These are phyloP conservation scores for Plantago major DNA, from an alignment of 257 asterid species.

Conservation along the genomic window DNA sequence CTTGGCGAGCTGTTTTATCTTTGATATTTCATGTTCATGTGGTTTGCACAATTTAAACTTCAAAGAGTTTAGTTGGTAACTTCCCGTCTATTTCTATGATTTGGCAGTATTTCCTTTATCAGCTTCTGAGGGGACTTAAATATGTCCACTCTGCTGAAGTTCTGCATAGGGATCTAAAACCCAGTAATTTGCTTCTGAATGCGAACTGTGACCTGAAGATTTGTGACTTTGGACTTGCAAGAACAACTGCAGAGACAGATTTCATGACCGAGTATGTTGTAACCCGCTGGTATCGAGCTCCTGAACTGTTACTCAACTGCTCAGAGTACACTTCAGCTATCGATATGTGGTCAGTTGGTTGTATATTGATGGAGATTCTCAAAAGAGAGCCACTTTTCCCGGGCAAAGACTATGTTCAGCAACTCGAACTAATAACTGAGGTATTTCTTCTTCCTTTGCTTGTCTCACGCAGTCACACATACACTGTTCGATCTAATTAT, in stretches of 20 bases:
- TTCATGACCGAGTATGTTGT: conserved; percentile 45
- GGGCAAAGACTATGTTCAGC: conserved; percentile 67
- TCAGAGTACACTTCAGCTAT: conserved; percentile 62
- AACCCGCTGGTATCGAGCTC: conserved; percentile 56
- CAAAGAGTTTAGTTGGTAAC: conserved; percentile 6
- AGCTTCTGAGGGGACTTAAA: conserved; percentile 40
- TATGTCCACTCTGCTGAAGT: conserved; percentile 43
- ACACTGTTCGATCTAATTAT: no score
- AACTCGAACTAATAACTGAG: conserved; percentile 54
- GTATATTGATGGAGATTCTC: conserved; percentile 60
- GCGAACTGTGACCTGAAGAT: conserved; percentile 64
- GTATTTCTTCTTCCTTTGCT: conserved; percentile 23
- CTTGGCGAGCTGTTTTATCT: conserved; percentile 5
- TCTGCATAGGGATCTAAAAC: conserved; percentile 40
- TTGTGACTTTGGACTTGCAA: conserved; percentile 53
- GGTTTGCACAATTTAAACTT: no score
- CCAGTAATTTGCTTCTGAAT: conserved; percentile 36
- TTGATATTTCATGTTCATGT: conserved; percentile 1
- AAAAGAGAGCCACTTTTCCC: conserved; percentile 61
- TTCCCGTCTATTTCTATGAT: conserved; percentile 14
- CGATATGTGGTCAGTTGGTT: conserved; percentile 76
- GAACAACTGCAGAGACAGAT: conserved; percentile 39
- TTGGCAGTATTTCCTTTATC: conserved; percentile 41
- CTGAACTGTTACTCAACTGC: conserved; percentile 60
- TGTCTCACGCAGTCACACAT: background rate